Evolutionary conservation across 2,329 filamentous ascomycete species (phyloP).

Genomic region (Alternaria novae-zelandiae): DNA sequence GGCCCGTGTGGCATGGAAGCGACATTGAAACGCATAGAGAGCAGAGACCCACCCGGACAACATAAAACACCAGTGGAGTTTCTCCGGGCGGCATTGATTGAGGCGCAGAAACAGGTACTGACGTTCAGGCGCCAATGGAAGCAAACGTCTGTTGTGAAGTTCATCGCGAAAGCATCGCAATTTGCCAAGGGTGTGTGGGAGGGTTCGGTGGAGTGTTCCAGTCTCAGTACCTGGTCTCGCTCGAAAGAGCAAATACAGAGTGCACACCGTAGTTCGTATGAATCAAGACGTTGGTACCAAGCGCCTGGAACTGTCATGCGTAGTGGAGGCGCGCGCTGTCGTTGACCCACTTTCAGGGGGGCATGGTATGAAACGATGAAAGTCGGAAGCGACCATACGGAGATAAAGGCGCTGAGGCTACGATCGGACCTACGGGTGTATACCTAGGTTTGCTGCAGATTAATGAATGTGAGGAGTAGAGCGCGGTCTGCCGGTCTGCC

Average conservation of each 20-base stretch:
- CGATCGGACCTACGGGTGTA: not conserved
- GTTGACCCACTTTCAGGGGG: not conserved
- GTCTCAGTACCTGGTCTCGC: not conserved
- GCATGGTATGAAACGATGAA: constrained; percentile 4
- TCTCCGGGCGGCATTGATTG: not conserved
- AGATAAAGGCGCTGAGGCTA: not conserved
- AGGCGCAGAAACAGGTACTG: not conserved
- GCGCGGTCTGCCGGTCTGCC: not conserved
- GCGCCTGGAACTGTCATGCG: not conserved
- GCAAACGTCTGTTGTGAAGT: too few relatives aligned
- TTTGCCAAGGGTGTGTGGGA: not conserved
- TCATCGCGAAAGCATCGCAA: not conserved
- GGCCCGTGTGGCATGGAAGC: not conserved
- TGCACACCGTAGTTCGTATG: not conserved
- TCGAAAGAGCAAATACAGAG: not conserved
- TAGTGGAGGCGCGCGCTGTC: constrained; percentile 8
- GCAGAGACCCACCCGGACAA: not conserved
- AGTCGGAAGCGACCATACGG: constrained; percentile 6
- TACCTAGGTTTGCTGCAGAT: not conserved
- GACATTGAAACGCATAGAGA: not conserved
- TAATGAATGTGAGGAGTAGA: not conserved
- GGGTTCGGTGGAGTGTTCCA: not conserved
- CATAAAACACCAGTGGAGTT: not conserved
- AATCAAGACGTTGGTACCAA: not conserved
- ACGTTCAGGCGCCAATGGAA: not conserved